Evolutionary conservation across 1,284 basidiomycete species (phyloP), one percentile per base, ranked within the genome.

Genomic region (Phlebopus sp.): DNA sequence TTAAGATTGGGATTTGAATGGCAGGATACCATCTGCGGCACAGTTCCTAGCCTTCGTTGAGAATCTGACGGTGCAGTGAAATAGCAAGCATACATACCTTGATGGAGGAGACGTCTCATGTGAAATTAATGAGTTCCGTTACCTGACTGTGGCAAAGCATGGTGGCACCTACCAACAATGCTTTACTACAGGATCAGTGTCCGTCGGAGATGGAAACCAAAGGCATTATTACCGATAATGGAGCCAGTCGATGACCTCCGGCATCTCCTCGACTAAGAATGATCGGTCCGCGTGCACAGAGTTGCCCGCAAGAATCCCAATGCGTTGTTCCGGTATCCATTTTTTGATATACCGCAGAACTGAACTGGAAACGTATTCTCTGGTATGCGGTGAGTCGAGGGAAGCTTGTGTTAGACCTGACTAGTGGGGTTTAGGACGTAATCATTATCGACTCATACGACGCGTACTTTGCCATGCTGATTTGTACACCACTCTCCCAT

Each of bases 401-500:
- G 87, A 90, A 7, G 82, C 82, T 58, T 75, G 59, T 0, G 86
- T 90, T 35, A 91, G 68, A 27, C 88, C 89, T 52, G 86, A 85
- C 87, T 90, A 43, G 7, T 44, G 13, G n/a, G 14, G 29, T 42
- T 51, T 31, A 42, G 21, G 4, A 29, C 13, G 41, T 37, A 18
- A 13, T 6, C 34, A 23, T 9, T 8, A 8, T 7, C 40, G 6
- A 13, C 5, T 11, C 29, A 19, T 13, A 46, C 1, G 21, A 2
- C 14, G 7, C 27, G 46, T 54, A 86, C 88, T 58, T 74, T 69
- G 37, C 78, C 80, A 53, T 91, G 88, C 52, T 90, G 88, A 3
- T 75, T 77, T 18, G 69, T 79, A 60, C 88, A 91, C 88, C 88
- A 91, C 52, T 79, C 71, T 47, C 78, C 76, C 88, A 91, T 91